Evolutionary conservation across 1,284 basidiomycete species (phyloP).

Genomic region (Austroboletus niveus): DNA sequence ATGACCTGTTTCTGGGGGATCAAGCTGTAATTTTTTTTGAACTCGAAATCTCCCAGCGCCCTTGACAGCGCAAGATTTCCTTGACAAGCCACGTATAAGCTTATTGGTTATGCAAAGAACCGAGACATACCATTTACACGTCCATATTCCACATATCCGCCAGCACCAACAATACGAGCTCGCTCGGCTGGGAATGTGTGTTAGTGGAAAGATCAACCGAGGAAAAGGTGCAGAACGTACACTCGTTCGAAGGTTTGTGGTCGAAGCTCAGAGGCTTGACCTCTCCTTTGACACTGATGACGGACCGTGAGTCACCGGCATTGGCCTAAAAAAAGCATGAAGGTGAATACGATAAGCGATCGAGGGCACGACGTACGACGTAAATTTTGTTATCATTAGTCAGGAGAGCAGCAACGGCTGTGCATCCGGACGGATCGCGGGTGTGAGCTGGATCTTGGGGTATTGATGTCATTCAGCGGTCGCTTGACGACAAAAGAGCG

Average conservation of each 20-base stretch:
- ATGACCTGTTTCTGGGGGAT: constrained; percentile 92
- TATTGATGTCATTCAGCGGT: not conserved
- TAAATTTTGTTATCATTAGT: constrained; percentile 79
- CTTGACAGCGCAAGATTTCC: constrained; percentile 95
- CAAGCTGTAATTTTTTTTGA: constrained; percentile 90
- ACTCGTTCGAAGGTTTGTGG: constrained; percentile 91
- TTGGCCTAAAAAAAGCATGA: constrained; percentile 68
- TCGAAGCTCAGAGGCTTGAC: constrained; percentile 90
- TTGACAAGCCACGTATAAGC: constrained; percentile 31
- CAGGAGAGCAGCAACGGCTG: constrained; percentile 87
- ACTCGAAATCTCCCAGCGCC: constrained; percentile 97
- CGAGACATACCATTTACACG: constrained; percentile 85
- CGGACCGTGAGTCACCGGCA: constrained; percentile 94
- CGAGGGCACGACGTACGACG: constrained; percentile 50
- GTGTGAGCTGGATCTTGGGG: constrained; percentile 77
- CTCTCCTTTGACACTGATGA: constrained; percentile 84
- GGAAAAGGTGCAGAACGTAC: constrained; percentile 42
- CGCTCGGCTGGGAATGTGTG: constrained; percentile 64
- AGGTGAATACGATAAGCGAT: not conserved
- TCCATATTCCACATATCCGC: constrained; percentile 96
- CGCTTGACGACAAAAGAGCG: not conserved
- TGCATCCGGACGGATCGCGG: constrained; percentile 95
- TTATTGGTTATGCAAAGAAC: not conserved
- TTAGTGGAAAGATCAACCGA: not conserved
- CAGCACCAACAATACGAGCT: constrained; percentile 86